Evolutionary conservation across 2,329 filamentous ascomycete species (phyloP), one percentile per base, ranked within the genome.

Genomic region (Zopfia rhizophila): DNA sequence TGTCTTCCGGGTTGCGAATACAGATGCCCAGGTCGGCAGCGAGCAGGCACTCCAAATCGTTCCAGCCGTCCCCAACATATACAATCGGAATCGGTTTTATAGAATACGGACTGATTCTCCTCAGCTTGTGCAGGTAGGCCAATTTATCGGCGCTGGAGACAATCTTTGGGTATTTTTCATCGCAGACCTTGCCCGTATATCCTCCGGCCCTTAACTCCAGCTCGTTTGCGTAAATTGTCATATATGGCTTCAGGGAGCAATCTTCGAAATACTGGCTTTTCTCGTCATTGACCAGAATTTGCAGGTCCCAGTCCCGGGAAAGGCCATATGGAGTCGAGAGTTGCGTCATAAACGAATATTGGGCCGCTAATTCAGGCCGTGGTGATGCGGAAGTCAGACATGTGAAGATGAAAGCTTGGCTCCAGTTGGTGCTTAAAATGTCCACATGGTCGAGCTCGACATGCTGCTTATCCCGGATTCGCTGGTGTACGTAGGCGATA

Each of bases 381-480:
- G n/a, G n/a, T n/a, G n/a, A n/a, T 11, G 54, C 42, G 12, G 60
- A 41, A 8, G 32, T 28, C 5, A 71, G 48, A 32, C 63, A 68
- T 2, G 51, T 47, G 1, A 58, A 51, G 37, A 79, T 78, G 44
- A 77, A 77, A 1, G 56, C 57, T 13, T 61, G 62, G 46, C 75
- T 77, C 77, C 77, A 80, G 44, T 79, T 79, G 3, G 78, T 76
- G 39, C 75, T 78, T 5, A 78, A 35, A 13, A 79, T 70, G 18
- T 58, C 55, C 24, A 75, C 19, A 1, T 12, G 28, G 18, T 61
- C 50, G 16, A 24, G 11, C 23, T 36, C 36, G 5, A 36, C 8
- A 13, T 30, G 13, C 21, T 47, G 28, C 14, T 28, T 7, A 7
- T 43, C 17, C 18, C 45, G 51, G 7, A 66, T 47, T 13, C 56